phyloP scores from a whole-genome alignment of 2,329 filamentous ascomycete species.

The Epichloe hybrida region DNA sequence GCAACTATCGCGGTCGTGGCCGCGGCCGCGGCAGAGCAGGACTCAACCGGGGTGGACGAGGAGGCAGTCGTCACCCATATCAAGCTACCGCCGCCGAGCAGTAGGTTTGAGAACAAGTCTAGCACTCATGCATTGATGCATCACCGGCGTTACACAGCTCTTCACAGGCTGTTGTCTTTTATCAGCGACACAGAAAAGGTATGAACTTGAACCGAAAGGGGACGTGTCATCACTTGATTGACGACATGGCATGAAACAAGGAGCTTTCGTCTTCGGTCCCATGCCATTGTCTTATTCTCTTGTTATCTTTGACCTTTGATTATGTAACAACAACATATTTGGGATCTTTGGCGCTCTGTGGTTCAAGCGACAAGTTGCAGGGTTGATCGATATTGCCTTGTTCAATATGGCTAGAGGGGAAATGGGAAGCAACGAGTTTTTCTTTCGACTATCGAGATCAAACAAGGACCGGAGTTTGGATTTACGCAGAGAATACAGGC shows the following conservation, averaged over 20 bases:
- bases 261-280: neutral
- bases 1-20: slow-evolving; percentile 67
- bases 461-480: slow-evolving; percentile 12
- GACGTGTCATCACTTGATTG: neutral
- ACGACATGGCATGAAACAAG: neutral
- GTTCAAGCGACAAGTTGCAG: slow-evolving; percentile 4
- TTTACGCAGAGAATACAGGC: slow-evolving; percentile 7
- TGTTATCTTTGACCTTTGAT: slow-evolving; percentile 8
- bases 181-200: neutral
- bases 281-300: neutral
- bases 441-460: neutral
- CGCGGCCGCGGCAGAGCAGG: slow-evolving; percentile 45
- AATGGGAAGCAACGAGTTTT: slow-evolving; percentile 1
- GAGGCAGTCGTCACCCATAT: slow-evolving; percentile 20
- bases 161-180: neutral
- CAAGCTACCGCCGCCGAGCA: slow-evolving; percentile 15
- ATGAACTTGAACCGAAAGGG: neutral
- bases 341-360: slow-evolving; percentile 4
- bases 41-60: slow-evolving; percentile 26
- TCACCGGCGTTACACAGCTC: neutral
- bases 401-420: neutral
- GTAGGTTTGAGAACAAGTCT: slow-evolving; percentile 7
- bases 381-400: neutral
- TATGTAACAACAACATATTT: slow-evolving; percentile 19
- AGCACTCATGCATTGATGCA: neutral